Evolutionary conservation across 805 yeast genomes (phyloP).

Genomic region (Metschnikowia aberdeeniae): DNA sequence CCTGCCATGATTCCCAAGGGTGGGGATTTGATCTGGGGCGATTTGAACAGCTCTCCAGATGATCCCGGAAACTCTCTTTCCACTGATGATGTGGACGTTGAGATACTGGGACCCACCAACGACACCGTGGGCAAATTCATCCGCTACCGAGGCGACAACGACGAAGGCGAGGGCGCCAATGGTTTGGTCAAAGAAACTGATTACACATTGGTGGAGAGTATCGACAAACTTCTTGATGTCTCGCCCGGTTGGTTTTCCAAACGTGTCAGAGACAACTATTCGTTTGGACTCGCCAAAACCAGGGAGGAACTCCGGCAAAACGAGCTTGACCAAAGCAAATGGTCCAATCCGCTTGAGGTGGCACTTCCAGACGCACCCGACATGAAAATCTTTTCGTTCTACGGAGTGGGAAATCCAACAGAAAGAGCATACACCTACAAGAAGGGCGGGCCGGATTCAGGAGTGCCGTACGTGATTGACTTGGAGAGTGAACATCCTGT

Average conservation of each 20-base stretch:
- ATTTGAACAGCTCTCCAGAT: conserved; percentile 61
- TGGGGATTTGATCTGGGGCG: conserved; percentile 88
- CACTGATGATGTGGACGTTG: conserved; percentile 17
- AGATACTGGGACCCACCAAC: conserved; percentile 21
- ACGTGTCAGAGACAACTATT: conserved; percentile 66
- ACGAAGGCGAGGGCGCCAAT: conserved; percentile 21
- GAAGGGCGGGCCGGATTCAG: conserved; percentile 51
- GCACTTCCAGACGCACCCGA: conserved; percentile 92
- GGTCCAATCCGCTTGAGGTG: conserved; percentile 95
- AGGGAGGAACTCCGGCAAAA: conserved; percentile 57
- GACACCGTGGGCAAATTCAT: conserved; percentile 72
- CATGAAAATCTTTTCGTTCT: conserved; percentile 81
- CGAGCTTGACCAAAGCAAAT: conserved; percentile 68
- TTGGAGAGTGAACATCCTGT: conserved; percentile 62
- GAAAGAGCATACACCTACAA: conserved; percentile 88
- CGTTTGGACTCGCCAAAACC: conserved; percentile 69
- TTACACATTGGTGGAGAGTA: conserved; percentile 61
- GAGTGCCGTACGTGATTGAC: conserved; percentile 68
- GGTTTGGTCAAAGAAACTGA: conserved; percentile 29
- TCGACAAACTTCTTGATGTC: conserved; percentile 58
- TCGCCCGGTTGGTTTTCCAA: conserved; percentile 75
- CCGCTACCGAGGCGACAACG: conserved; percentile 40
- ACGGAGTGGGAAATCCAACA: conserved; percentile 96
- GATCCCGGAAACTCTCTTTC: conserved; percentile 44
- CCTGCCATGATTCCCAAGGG: conserved; percentile 97